Percentiles rank a stretch among this genome's conserved stretches.
These are phyloP conservation scores for Buxus sempervirens DNA, from an alignment of 164 flowering plant species.

Conservation along the genomic window DNA sequence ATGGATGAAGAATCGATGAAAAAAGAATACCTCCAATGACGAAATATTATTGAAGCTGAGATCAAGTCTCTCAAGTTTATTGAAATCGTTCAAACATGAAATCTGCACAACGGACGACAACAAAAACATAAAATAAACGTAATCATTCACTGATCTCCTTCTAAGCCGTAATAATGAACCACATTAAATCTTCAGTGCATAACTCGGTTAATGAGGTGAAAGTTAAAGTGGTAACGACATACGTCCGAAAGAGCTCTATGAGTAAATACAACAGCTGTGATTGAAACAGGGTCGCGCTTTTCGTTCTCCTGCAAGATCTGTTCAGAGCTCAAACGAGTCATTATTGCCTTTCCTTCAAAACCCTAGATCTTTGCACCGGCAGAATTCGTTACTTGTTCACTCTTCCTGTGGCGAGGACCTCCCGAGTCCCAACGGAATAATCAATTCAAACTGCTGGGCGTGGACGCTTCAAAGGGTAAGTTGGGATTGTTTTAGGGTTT, in stretches of 20 bases:
- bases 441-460: no score
- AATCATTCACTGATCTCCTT: background rate
- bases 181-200: background rate
- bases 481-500: no score
- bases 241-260: conserved; percentile 80
- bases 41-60: conserved; percentile 68
- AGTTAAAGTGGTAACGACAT: background rate
- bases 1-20: background rate
- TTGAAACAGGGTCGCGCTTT: conserved; percentile 32
- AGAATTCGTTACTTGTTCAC: no score
- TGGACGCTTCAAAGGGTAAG: no score
- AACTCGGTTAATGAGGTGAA: background rate
- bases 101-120: conserved; percentile 36
- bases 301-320: conserved; percentile 53
- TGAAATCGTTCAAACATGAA: conserved; percentile 64
- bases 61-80: conserved; percentile 73
- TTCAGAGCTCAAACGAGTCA: conserved; percentile 48
- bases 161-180: background rate
- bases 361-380: background rate
- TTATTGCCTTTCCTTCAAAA: conserved; percentile 11
- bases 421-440: no score
- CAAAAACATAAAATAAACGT: background rate
- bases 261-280: conserved; percentile 45
- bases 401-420: no score
- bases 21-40: conserved; percentile 51